Evolutionary conservation across 768 basidiomycete species (phyloP).

Genomic region (Peribolospora baueri): DNA sequence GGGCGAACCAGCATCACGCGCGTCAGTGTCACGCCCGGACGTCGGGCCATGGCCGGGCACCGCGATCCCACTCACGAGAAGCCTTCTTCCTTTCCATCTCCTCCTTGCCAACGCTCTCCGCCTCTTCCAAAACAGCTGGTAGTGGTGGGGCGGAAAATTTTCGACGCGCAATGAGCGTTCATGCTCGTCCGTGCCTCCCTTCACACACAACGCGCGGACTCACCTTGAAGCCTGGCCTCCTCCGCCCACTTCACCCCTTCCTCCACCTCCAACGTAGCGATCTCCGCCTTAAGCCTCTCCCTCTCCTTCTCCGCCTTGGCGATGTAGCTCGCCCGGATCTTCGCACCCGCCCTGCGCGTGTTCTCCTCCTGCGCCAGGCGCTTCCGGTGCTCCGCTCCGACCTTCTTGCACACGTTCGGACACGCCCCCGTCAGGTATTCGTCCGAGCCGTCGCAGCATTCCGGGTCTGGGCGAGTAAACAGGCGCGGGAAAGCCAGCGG

Average conservation of each 20-base stretch:
- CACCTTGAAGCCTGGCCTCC: constrained; percentile 47
- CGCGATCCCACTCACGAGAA: constrained; percentile 38
- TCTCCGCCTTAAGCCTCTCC: constrained; percentile 44
- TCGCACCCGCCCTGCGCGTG: constrained; percentile 66
- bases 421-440: constrained; percentile 53
- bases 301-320: constrained; percentile 71
- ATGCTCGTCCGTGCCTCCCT: too few relatives aligned
- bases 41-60: neutral
- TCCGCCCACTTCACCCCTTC: constrained; percentile 35
- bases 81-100: constrained; percentile 61
- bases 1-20: neutral
- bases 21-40: constrained; percentile 1
- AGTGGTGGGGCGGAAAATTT: neutral
- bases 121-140: constrained; percentile 48
- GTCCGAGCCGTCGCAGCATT: constrained; percentile 93
- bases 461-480: constrained; percentile 34
- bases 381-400: constrained; percentile 45
- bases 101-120: constrained; percentile 53
- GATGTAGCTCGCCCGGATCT: constrained; percentile 74
- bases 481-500: neutral
- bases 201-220: neutral
- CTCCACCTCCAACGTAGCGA: constrained; percentile 25
- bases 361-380: constrained; percentile 49
- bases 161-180: too few relatives aligned
- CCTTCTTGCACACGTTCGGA: constrained; percentile 45